A percentile compares a stretch with the other conserved stretches of the same genome.
phyloP scores from a whole-genome alignment of 768 basidiomycete species.

The Cubamyces lactineus region DNA sequence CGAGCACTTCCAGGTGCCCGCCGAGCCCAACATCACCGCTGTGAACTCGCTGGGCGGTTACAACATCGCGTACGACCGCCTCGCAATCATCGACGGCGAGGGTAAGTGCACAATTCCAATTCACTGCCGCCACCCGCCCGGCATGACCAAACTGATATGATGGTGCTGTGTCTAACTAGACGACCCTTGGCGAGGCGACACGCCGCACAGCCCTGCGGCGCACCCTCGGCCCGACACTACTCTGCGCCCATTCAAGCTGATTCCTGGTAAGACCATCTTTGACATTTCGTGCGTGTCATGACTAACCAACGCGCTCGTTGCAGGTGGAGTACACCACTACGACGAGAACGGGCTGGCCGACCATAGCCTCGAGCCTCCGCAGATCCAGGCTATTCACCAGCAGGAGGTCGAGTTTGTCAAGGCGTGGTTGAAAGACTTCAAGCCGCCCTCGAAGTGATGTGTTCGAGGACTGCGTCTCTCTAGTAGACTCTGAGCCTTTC shows the following conservation, averaged over 20 bases:
- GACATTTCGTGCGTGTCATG: not conserved
- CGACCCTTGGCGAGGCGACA: slow-evolving; percentile 90
- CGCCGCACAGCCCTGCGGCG: slow-evolving; percentile 77
- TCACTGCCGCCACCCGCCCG: not conserved
- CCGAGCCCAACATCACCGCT: slow-evolving; percentile 72
- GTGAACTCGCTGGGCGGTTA: slow-evolving; percentile 86
- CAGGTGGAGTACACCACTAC: slow-evolving; percentile 63
- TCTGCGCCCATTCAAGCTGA: slow-evolving; percentile 80
- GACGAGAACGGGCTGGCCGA: slow-evolving; percentile 76
- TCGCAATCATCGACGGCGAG: slow-evolving; percentile 89
- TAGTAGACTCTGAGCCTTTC: no score
- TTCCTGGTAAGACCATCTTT: slow-evolving; percentile 57
- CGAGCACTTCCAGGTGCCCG: slow-evolving; percentile 69
- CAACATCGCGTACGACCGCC: slow-evolving; percentile 71
- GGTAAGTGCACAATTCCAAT: slow-evolving; percentile 43
- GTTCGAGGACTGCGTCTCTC: no score
- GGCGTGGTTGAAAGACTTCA: slow-evolving; percentile 63
- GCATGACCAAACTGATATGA: not conserved
- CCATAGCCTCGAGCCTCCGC: slow-evolving; percentile 64
- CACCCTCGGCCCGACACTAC: slow-evolving; percentile 68
- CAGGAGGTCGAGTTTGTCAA: slow-evolving; percentile 81
- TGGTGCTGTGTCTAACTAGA: slow-evolving; percentile 42
- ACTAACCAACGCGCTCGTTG: not conserved
- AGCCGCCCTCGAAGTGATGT: slow-evolving; percentile 4
- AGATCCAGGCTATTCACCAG: slow-evolving; percentile 78